Conservation (phyloP, 176 grass and related monocot genomes). For the Aegilops umbellulata region DNA sequence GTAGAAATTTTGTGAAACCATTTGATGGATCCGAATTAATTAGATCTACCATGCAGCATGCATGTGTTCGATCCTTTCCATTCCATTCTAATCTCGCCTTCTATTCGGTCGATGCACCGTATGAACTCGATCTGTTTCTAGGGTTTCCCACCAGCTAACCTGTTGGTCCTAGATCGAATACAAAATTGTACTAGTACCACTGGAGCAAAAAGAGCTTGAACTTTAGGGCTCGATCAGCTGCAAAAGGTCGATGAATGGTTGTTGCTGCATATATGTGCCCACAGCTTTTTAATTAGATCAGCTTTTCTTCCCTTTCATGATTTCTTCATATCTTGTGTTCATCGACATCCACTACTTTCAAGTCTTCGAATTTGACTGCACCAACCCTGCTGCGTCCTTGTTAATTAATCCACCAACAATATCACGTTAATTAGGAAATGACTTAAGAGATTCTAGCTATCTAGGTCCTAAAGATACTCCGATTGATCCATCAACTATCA, state of each 20-base stretch:
- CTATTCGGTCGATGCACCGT: constrained; percentile 7
- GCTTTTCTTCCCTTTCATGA: constrained; percentile 1
- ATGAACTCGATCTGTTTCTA: constrained; percentile 45
- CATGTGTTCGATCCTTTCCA: not conserved
- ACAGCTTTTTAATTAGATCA: constrained; percentile 7
- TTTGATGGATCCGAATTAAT: not conserved
- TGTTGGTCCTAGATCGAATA: constrained; percentile 11
- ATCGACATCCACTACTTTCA: not conserved
- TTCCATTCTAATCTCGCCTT: not conserved
- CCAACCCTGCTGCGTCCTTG: constrained; percentile 24
- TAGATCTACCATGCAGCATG: not conserved
- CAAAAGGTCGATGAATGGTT: not conserved
- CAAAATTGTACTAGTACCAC: not conserved
- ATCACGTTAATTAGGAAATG: constrained; percentile 5
- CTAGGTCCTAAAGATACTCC: not conserved
- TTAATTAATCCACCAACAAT: constrained; percentile 7
- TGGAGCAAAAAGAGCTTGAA: not conserved
- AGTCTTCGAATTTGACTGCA: constrained; percentile 31
- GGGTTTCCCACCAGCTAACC: constrained; percentile 44
- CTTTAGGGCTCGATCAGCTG: constrained; percentile 32
- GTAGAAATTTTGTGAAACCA: not conserved
- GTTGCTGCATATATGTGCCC: not conserved
- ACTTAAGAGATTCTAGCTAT: constrained; percentile 1
- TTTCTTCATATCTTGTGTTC: constrained; percentile 21
- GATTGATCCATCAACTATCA: not conserved